Conservation (phyloP, 148 eudicot species). For the Rhododendron griersonianum region DNA sequence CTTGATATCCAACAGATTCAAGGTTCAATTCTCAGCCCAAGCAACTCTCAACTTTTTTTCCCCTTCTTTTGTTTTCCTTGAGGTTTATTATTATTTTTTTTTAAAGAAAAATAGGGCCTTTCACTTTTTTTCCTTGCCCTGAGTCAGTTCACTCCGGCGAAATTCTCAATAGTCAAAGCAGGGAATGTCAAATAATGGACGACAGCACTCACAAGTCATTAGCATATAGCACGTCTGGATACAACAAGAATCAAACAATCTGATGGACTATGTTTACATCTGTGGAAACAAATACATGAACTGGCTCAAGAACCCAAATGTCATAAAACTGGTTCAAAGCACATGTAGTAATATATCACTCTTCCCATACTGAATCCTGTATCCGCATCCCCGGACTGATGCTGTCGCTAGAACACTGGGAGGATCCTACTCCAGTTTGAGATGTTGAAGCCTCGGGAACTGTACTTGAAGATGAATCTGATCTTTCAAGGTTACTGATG, state of each 20-base stretch:
- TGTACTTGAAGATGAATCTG: conserved; percentile 25
- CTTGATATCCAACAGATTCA: too few species aligned
- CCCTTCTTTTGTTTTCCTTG: too few species aligned
- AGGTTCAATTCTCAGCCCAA: too few species aligned
- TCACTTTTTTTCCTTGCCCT: neutral
- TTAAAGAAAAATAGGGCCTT: too few species aligned
- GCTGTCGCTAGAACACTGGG: conserved; percentile 17
- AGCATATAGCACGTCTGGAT: neutral
- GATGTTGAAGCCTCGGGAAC: conserved; percentile 20
- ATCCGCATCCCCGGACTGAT: neutral
- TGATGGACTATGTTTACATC: neutral
- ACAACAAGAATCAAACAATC: conserved; percentile 3
- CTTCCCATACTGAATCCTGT: conserved; percentile 15
- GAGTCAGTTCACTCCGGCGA: neutral
- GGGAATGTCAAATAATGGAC: neutral
- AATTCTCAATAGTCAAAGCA: neutral
- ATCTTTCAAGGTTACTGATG: conserved; percentile 14
- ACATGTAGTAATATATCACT: conserved; percentile 5
- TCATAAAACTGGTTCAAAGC: neutral
- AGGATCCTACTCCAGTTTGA: conserved; percentile 16
- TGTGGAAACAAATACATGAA: neutral
- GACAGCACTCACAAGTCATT: neutral
- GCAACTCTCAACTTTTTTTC: too few species aligned
- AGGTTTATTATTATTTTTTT: too few species aligned
- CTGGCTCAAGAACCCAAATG: neutral